phyloP scores from a whole-genome alignment of 345 rosid genomes.

The Viola odorata region DNA sequence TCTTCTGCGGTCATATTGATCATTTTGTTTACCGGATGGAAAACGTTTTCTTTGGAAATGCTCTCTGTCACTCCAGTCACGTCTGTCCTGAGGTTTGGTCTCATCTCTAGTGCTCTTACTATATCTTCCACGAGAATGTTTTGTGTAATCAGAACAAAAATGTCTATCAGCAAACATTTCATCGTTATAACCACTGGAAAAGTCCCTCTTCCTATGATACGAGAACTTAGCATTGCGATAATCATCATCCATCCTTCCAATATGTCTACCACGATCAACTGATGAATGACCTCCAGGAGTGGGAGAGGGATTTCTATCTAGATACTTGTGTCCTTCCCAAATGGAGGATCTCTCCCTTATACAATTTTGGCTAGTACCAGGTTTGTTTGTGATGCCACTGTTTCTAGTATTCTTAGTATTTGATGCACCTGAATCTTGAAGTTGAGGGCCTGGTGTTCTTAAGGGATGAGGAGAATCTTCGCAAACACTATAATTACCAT shows the following conservation, averaged over 20 bases:
- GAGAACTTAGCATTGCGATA: conserved; percentile 22
- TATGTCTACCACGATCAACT: conserved; percentile 24
- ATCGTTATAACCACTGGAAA: conserved; percentile 21
- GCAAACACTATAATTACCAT: conserved; percentile 21
- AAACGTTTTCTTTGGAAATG: conserved; percentile 23
- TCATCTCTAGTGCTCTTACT: conserved; percentile 23
- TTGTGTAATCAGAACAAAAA: conserved; percentile 17
- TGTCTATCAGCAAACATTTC: conserved; percentile 23
- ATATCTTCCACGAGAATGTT: conserved; percentile 16
- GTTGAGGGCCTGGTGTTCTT: conserved; percentile 24
- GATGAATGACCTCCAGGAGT: conserved; percentile 25
- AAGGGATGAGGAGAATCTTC: conserved; percentile 21
- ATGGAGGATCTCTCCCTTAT: conserved; percentile 18
- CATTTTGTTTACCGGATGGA: conserved; percentile 19
- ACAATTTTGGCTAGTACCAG: conserved; percentile 16
- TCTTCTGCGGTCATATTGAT: conserved; percentile 17
- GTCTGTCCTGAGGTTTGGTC: conserved; percentile 20
- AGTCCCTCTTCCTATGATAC: conserved; percentile 14
- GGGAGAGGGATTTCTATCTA: conserved; percentile 14
- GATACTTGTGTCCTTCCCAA: conserved; percentile 17
- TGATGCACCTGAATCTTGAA: conserved; percentile 21
- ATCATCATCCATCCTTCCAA: conserved; percentile 22
- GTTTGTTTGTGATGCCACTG: conserved; percentile 11
- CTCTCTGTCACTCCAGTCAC: conserved; percentile 24
- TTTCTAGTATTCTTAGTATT: conserved; percentile 24